A percentile compares a stretch with the other conserved stretches of the same genome.
phyloP scores from a whole-genome alignment of 2,329 filamentous ascomycete genomes.

The Fusarium papillatum region DNA sequence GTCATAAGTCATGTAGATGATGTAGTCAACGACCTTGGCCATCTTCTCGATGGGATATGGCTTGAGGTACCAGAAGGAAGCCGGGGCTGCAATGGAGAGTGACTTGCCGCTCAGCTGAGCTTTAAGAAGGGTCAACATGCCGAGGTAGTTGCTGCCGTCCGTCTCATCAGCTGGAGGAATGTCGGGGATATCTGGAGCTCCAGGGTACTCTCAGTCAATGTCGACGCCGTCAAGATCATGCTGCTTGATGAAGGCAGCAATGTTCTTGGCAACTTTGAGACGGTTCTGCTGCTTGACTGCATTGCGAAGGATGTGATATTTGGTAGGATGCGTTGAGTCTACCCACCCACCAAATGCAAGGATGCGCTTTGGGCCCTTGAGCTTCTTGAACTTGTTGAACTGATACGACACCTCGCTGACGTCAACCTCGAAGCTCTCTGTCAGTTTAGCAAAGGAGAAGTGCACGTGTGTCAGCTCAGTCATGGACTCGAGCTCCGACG shows the following conservation, averaged over 20 bases:
- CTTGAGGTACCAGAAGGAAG: conserved; percentile 51
- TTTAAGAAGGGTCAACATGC: not conserved
- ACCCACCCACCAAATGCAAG: not conserved
- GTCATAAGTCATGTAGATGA: conserved; percentile 53
- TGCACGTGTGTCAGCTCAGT: not conserved
- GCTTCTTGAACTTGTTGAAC: not conserved
- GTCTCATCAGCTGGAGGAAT: not conserved
- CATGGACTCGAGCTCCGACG: not conserved
- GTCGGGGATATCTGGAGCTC: not conserved
- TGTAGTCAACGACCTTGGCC: conserved; percentile 45
- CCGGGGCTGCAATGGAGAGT: conserved; percentile 48
- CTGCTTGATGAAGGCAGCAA: not conserved
- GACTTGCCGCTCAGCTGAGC: conserved; percentile 28
- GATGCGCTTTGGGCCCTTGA: not conserved
- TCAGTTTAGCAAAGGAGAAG: not conserved
- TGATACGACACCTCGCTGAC: not conserved
- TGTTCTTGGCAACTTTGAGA: not conserved
- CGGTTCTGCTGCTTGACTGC: not conserved
- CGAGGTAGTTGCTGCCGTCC: not conserved
- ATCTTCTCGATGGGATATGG: conserved; percentile 47
- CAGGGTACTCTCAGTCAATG: not conserved
- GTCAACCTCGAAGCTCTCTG: not conserved
- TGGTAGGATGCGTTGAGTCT: not conserved
- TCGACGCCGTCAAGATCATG: not conserved
- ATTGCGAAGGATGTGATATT: not conserved